Conservation (phyloP, 805 yeast genomes). For the Starmerella sirachaensis region DNA sequence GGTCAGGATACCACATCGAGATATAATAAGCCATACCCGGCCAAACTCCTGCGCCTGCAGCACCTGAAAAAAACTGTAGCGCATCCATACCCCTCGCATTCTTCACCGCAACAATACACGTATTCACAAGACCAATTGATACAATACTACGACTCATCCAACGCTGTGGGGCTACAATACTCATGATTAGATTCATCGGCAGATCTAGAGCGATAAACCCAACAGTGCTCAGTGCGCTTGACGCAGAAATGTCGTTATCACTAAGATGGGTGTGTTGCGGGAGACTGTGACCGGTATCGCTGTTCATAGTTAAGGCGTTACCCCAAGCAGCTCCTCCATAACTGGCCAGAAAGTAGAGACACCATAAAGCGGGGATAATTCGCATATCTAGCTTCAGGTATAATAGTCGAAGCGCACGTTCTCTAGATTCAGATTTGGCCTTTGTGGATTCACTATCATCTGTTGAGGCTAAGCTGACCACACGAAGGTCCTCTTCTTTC, state of each 20-base stretch:
- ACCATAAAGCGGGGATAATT: constrained; percentile 75
- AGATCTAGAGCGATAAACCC: constrained; percentile 76
- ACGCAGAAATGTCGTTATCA: constrained; percentile 51
- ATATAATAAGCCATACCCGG: constrained; percentile 80
- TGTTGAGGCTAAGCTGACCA: too few relatives aligned
- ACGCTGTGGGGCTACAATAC: constrained; percentile 68
- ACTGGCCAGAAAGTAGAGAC: constrained; percentile 63
- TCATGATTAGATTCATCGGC: constrained; percentile 80
- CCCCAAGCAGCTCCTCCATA: constrained; percentile 72
- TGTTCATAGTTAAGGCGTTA: constrained; percentile 68
- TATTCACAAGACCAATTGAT: constrained; percentile 63
- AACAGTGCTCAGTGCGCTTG: constrained; percentile 70
- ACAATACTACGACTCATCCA: constrained; percentile 74
- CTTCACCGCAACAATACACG: constrained; percentile 56
- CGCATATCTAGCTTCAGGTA: constrained; percentile 53
- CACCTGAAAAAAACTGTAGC: constrained; percentile 56
- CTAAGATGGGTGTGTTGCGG: constrained; percentile 39
- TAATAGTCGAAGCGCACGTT: constrained; percentile 9
- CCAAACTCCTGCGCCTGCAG: constrained; percentile 81
- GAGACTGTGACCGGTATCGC: constrained; percentile 48
- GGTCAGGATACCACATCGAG: constrained; percentile 74
- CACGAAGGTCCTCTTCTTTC: too few relatives aligned
- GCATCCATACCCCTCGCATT: constrained; percentile 54
- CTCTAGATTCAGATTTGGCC: too few relatives aligned
- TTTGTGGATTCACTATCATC: too few relatives aligned